Evolutionary conservation across 2,329 filamentous ascomycete species (phyloP), one percentile per base, ranked within the genome.

Genomic region (Fusarium sambucinum): DNA sequence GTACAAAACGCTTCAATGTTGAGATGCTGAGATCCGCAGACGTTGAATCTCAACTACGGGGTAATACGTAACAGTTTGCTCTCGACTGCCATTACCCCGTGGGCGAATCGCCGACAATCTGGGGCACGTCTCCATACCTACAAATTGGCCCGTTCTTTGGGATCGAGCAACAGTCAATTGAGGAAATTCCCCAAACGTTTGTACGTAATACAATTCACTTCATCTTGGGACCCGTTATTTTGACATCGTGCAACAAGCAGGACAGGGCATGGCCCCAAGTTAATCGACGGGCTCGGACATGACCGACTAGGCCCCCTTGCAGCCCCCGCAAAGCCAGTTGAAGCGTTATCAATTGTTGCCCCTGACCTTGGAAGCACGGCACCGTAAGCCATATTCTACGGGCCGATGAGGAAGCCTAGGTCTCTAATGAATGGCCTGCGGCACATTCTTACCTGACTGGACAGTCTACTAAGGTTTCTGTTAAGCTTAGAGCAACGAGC

Each of bases 11-110:
- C 55, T 63, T 59, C 55, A 44, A 62, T 44, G 32, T 30, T 30
- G 27, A 57, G 45, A 66, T 60, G 50, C 60, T 38, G 48, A 61
- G 56, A 59, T 69, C 68, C 63, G 67, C 66, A 63, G 61, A 68
- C 59, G 42, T 17, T 56, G 55, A 69, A 70, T 69, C 46, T 67
- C 55, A 52, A 51, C 51, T 56, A 70, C 45, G 61, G 71, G 68
- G 48, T 55, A 59, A 67, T 73, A 73, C 71, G 71, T 73, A 73
- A 73, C 46, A 72, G 59, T 72, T 72, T 70, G 46, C 59, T 55
- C 21, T 58, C 40, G 62, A 59, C 41, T 67, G 40, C 48, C 62
- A 42, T 69, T 73, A 64, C 71, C 71, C 71, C 71, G 57, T 70
- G 71, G 69, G 67, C 61, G 66, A 66, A 51, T 54, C 45, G 55